Base-by-base conservation (phyloP, 192 early-diverging fungal species). In the Ambispora gerdemannii region DNA sequence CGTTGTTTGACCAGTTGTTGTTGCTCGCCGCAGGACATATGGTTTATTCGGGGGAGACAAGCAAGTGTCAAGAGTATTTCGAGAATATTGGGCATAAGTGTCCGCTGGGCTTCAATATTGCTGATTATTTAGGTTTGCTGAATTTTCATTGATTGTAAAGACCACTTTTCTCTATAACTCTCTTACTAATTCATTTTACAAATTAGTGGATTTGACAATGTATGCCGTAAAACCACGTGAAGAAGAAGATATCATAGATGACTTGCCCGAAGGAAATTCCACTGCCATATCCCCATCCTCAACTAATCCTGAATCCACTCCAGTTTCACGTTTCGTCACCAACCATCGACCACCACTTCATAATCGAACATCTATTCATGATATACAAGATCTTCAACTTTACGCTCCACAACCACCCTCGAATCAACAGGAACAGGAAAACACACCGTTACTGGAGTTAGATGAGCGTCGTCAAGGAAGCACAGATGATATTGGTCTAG, bases 41-140 rank as follows among this genome's bases (percentile, higher is more conserved):
- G 59, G 84, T 96, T 8, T 96, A 91, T 70, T 95, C 92, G 64
- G 95, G 95, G 32, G 83, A 89, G 24, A 83, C 88, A 3, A 66
- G 59, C 8, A 73, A 77, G 22, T 82, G 83, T 22, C 89, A 90
- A 61, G 75, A 78, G 20, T 89, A 93, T 72, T 93, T 98, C 75
- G 80, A 84, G 61, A 76, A 77, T 24, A 78, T 89, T 60, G 95
- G 95, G 0, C 93, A 90, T 65, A 77, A 80, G 20, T 95, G 93
- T 71, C 95, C 95, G 4, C 74, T 87, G 31, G 91, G 92, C 15
- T 94, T 91, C 74, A 98, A 98, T 71, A 89, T 94, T 51, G 95
- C 95, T 13, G 95, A 98, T 71, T 95, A 88, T 64, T 76, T 93
- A 55, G 78, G 90, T 32, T 86, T 88, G 67, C 62, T 90, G 61